These are phyloP conservation scores for Metarhizium sp. DNA, from an alignment of 2,329 filamentous ascomycete genomes.

Conservation along the genomic window DNA sequence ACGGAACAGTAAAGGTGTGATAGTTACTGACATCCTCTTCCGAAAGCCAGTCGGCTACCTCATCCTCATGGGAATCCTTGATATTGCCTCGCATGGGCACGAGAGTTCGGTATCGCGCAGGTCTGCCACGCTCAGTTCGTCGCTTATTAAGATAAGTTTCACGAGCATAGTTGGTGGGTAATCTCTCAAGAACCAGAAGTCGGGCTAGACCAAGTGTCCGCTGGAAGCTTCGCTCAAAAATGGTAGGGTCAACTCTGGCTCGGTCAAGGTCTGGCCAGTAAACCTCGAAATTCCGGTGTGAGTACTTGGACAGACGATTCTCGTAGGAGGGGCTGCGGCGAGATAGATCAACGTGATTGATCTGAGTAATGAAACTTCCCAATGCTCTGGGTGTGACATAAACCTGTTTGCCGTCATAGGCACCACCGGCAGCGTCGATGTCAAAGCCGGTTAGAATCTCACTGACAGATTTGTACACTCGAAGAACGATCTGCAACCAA, in stretches of 20 bases:
- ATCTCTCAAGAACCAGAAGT: conserved; percentile 67
- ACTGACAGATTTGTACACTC: conserved; percentile 74
- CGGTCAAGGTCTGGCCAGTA: conserved; percentile 70
- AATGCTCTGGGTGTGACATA: conserved; percentile 70
- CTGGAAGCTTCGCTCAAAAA: conserved; percentile 73
- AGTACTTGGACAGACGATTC: conserved; percentile 78
- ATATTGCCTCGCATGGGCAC: conserved; percentile 55
- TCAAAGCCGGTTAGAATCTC: conserved; percentile 86
- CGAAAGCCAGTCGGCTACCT: conserved; percentile 75
- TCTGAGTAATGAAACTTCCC: conserved; percentile 71
- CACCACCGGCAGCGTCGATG: conserved; percentile 74
- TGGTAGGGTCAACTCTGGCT: conserved; percentile 71
- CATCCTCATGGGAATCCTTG: conserved; percentile 69
- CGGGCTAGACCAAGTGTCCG: conserved; percentile 69
- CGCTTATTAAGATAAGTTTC: conserved; percentile 63
- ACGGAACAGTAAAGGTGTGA: conserved; percentile 65
- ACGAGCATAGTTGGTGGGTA: conserved; percentile 59
- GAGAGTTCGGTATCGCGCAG: conserved; percentile 19
- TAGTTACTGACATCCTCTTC: conserved; percentile 72
- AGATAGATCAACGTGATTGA: conserved; percentile 70
- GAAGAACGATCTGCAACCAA: conserved; percentile 59
- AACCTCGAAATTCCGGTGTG: conserved; percentile 74
- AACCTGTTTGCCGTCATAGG: conserved; percentile 73
- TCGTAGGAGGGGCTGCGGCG: conserved; percentile 81
- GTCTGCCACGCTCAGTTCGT: conserved; percentile 62